These are phyloP conservation scores for Mucuna pruriens DNA, from an alignment of 306 rosid genomes.

Conservation along the genomic window DNA sequence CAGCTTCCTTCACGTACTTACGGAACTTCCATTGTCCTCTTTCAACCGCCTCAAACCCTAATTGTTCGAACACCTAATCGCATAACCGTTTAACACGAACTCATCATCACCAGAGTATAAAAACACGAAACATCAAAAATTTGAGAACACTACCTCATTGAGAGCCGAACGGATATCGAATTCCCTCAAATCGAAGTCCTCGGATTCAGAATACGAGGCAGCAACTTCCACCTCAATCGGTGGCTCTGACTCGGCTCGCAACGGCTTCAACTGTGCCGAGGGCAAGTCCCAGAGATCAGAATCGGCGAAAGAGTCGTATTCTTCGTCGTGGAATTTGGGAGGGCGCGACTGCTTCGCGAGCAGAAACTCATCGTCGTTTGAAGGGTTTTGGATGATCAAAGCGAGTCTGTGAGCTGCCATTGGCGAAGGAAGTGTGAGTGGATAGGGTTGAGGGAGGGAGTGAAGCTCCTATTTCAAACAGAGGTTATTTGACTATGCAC, in stretches of 20 bases:
- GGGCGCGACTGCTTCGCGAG: conserved; percentile 70
- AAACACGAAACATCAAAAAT: neutral
- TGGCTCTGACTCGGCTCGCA: conserved; percentile 39
- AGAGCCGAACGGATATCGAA: conserved; percentile 69
- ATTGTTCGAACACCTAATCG: conserved; percentile 55
- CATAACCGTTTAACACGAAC: conserved; percentile 1
- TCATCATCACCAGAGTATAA: neutral
- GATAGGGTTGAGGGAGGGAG: neutral
- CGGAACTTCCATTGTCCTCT: conserved; percentile 63
- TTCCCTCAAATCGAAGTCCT: conserved; percentile 52
- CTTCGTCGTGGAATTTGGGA: conserved; percentile 62
- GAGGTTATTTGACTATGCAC: too few species aligned
- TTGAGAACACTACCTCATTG: conserved; percentile 41
- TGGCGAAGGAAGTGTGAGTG: neutral
- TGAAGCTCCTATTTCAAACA: neutral
- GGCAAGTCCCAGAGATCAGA: conserved; percentile 97
- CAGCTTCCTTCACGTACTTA: conserved; percentile 76
- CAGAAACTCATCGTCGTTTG: conserved; percentile 55
- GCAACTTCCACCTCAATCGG: conserved; percentile 35
- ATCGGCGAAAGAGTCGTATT: conserved; percentile 83
- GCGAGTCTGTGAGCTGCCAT: conserved; percentile 65
- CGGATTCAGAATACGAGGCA: conserved; percentile 33
- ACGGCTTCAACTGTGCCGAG: conserved; percentile 51
- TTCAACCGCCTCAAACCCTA: conserved; percentile 50
- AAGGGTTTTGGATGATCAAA: conserved; percentile 53